A percentile compares a stretch with the other conserved stretches of the same genome.
phyloP scores from a whole-genome alignment of 1,284 basidiomycete genomes.

The Trichosporon ovoides region DNA sequence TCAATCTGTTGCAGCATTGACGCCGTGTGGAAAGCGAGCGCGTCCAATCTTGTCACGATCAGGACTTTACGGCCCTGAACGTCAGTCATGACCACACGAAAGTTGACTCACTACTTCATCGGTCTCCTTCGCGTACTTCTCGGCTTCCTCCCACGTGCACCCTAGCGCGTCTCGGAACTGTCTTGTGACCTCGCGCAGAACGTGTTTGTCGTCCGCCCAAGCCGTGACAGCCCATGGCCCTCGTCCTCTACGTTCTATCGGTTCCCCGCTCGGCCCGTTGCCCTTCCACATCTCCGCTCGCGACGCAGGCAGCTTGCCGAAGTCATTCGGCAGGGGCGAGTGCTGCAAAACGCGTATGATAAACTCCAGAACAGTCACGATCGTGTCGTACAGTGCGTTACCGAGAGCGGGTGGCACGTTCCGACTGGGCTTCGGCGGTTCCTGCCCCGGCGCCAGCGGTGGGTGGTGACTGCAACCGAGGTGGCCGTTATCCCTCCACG shows the following conservation, averaged over 20 bases:
- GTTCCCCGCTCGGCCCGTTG: slow-evolving; percentile 27
- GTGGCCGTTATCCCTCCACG: slow-evolving; percentile 59
- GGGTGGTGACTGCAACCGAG: slow-evolving; percentile 69
- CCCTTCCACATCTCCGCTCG: slow-evolving; percentile 54
- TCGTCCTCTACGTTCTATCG: slow-evolving; percentile 46
- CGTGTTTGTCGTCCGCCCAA: slow-evolving; percentile 98
- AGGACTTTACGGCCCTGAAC: slow-evolving; percentile 73
- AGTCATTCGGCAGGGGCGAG: slow-evolving; percentile 68
- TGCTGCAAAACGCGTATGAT: slow-evolving; percentile 77
- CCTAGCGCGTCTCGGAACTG: slow-evolving; percentile 65
- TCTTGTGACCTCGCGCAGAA: slow-evolving; percentile 80
- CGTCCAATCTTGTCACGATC: slow-evolving; percentile 65
- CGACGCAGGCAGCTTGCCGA: slow-evolving; percentile 56
- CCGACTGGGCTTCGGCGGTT: slow-evolving; percentile 28
- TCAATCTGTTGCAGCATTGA: slow-evolving; percentile 81
- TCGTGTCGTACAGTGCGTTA: slow-evolving; percentile 65
- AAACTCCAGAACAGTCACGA: slow-evolving; percentile 75
- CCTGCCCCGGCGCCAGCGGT: slow-evolving; percentile 35
- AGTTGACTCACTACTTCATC: slow-evolving; percentile 51
- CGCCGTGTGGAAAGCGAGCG: slow-evolving; percentile 70
- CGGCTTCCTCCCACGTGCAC: slow-evolving; percentile 48
- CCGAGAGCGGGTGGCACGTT: slow-evolving; percentile 56
- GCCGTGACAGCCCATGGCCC: slow-evolving; percentile 79
- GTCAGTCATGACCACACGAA: neutral
- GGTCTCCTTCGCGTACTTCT: slow-evolving; percentile 61